These are phyloP conservation scores for Kalanchoe fedtschenkoi DNA, from an alignment of 164 flowering plant genomes.

Conservation along the genomic window DNA sequence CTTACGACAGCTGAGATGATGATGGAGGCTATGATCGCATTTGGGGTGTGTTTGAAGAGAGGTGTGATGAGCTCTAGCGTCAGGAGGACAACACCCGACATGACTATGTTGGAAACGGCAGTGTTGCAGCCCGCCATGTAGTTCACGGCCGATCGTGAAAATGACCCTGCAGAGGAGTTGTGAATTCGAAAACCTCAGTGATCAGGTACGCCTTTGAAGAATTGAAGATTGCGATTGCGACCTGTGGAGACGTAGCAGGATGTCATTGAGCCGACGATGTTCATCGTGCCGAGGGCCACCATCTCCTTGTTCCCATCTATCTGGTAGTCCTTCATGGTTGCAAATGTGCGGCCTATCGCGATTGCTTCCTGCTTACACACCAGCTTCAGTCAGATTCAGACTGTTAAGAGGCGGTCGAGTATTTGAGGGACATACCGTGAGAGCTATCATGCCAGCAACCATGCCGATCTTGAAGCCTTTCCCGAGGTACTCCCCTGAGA, in stretches of 20 bases:
- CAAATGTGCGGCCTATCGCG: constrained; percentile 91
- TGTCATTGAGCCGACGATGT: constrained; percentile 78
- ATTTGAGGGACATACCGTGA: constrained; percentile 22
- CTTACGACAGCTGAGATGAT: constrained; percentile 74
- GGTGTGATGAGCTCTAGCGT: constrained; percentile 72
- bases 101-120: constrained; percentile 81
- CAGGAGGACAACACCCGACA: constrained; percentile 65
- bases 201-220: no score
- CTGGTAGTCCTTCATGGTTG: constrained; percentile 74
- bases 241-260: constrained; percentile 93
- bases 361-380: constrained; percentile 48
- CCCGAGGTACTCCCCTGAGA: constrained; percentile 39
- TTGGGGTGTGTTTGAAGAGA: constrained; percentile 85
- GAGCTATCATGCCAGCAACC: constrained; percentile 74
- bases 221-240: no score
- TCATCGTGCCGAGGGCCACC: constrained; percentile 90
- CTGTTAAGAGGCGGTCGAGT: not conserved
- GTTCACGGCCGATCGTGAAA: constrained; percentile 90
- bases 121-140: constrained; percentile 91
- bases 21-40: constrained; percentile 81
- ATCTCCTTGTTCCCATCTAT: constrained; percentile 94
- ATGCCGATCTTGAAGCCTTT: constrained; percentile 67
- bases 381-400: not conserved
- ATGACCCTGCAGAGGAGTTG: constrained; percentile 51
- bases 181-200: no score